Base-by-base conservation (phyloP, 2,329 filamentous ascomycete species). In the Arthrobotrys musiformis region DNA sequence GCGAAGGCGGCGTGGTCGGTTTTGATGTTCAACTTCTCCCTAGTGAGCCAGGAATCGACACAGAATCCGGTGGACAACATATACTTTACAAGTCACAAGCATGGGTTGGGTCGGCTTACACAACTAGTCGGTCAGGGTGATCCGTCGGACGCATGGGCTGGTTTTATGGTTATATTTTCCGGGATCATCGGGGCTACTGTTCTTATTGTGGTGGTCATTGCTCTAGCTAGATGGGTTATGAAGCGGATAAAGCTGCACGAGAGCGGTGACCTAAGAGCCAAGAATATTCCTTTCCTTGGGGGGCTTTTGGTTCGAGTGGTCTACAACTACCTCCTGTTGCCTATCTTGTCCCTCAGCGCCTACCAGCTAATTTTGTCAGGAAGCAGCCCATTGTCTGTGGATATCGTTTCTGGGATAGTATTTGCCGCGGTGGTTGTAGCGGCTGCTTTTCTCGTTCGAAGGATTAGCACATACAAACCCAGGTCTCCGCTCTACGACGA, bases 261-360 rank as follows among this genome's bases (percentile, higher is more conserved):
- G 24, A 92, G 97, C 83, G 92, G 97, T 83, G 95, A 98, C 81
- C 86, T 97, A 68, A 91, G 93, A 13, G 89, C 91, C 78, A 98
- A 97, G 85, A 97, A 98, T 81, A 86, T 95, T 81, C 93, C 95
- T 4, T 97, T 99, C 83, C 35, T 72, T 11, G 46, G 76, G 68
- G 80, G 80, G 3, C 46, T 81, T 15, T 85, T 93, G 63, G 87
- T 98, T 79, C 91, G 95, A 76, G 89, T 98, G 79, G 89, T 96
- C 64, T 94, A 96, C 87, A 96, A 94, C 85, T 98, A 92, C 84
- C 94, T 98, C 82, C 86, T 98, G 64, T 86, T 98, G 28, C 95
- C 95, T 1, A 89, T 97, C 63, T 89, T 97, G 42, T 88, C 94
- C 0, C 84, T 98, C 24, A 97, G 94, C 4, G 90, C 95, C 80